Percentiles rank a stretch among this genome's conserved stretches.
phyloP scores from a whole-genome alignment of 495 filamentous ascomycete species.

The Pseudevernia furfuracea region DNA sequence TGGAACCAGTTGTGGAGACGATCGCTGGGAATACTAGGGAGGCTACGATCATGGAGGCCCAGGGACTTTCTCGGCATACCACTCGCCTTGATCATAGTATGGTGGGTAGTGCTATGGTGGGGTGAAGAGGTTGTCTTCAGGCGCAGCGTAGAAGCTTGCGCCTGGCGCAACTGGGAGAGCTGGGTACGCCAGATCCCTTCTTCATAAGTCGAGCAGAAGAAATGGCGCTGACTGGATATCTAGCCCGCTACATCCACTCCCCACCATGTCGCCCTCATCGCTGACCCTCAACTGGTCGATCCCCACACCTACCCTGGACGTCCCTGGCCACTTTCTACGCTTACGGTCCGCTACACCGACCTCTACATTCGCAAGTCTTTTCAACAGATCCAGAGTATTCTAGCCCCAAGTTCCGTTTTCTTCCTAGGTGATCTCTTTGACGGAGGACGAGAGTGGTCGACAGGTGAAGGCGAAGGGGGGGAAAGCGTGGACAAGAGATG shows the following conservation, averaged over 20 bases:
- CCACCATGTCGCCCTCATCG: slow-evolving; percentile 79
- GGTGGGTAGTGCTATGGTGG: slow-evolving; percentile 77
- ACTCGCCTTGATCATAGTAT: slow-evolving; percentile 60
- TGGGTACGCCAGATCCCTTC: slow-evolving; percentile 57
- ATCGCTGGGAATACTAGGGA: background rate
- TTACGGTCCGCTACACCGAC: slow-evolving; percentile 79
- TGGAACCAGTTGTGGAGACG: slow-evolving; percentile 3
- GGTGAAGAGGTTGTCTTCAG: slow-evolving; percentile 76
- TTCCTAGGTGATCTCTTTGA: slow-evolving; percentile 97
- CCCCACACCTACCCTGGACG: slow-evolving; percentile 93
- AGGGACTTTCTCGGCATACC: slow-evolving; percentile 36
- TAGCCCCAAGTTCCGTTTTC: slow-evolving; percentile 73
- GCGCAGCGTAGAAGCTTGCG: slow-evolving; percentile 58
- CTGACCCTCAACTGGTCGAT: slow-evolving; percentile 96
- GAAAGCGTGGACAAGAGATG: slow-evolving; percentile 61
- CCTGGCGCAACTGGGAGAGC: slow-evolving; percentile 81
- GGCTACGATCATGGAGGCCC: slow-evolving; percentile 11
- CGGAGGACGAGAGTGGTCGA: slow-evolving; percentile 91
- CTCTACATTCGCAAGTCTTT: slow-evolving; percentile 80
- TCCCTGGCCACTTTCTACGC: slow-evolving; percentile 74
- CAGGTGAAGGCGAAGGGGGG: slow-evolving; percentile 36
- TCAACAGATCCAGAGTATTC: slow-evolving; percentile 54
- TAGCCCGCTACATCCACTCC: slow-evolving; percentile 71
- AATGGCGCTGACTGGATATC: slow-evolving; percentile 7
- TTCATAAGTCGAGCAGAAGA: background rate